Evolutionary conservation across 345 rosid genomes (phyloP).

Genomic region (Populus pruinosa): DNA sequence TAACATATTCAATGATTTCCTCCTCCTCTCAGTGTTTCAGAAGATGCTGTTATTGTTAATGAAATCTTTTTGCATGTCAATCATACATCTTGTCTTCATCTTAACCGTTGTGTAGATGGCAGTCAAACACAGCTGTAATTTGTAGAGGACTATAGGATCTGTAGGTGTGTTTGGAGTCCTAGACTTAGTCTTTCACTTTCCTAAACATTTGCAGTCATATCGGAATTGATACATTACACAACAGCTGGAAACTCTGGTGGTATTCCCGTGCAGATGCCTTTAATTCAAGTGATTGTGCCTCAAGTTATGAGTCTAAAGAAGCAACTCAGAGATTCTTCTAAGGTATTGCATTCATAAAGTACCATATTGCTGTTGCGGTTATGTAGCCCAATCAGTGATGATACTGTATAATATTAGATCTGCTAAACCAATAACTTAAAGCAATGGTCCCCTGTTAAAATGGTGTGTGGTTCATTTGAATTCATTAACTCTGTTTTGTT

Average conservation of each 20-base stretch:
- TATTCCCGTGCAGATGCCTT: constrained; percentile 69
- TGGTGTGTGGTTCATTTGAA: not conserved
- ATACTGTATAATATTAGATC: not conserved
- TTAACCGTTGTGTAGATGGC: not conserved
- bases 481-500: not conserved
- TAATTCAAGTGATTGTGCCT: constrained; percentile 93
- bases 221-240: constrained; percentile 89
- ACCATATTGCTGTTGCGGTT: not conserved
- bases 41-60: not conserved
- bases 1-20: not conserved
- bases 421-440: not conserved
- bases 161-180: not conserved
- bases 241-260: constrained; percentile 77
- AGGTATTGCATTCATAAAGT: constrained; percentile 44
- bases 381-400: not conserved
- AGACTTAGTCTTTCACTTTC: not conserved
- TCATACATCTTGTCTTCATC: not conserved
- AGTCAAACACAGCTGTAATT: not conserved
- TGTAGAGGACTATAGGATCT: not conserved
- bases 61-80: not conserved
- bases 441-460: not conserved
- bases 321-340: constrained; percentile 79
- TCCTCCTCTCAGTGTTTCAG: not conserved
- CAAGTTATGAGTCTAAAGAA: constrained; percentile 77
- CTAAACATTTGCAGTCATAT: constrained; percentile 59